phyloP scores from a whole-genome alignment of 2,329 filamentous ascomycete genomes.

The Microdochium nivale region DNA sequence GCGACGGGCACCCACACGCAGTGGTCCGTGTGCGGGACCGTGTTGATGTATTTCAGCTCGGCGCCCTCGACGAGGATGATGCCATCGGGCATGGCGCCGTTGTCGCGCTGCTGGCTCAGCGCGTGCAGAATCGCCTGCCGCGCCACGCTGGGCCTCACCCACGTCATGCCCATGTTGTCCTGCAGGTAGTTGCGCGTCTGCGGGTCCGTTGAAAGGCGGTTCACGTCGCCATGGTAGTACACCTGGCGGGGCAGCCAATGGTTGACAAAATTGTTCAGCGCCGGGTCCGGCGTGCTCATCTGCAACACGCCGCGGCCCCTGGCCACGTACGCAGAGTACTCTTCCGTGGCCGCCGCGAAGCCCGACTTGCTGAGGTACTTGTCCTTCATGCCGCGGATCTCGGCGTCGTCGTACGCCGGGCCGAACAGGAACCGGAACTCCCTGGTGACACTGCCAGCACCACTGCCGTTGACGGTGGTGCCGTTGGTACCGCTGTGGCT shows the following conservation, averaged over 20 bases:
- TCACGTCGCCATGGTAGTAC: constrained; percentile 51
- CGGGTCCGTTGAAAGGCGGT: constrained; percentile 48
- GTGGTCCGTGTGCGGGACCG: constrained; percentile 51
- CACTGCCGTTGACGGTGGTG: background rate
- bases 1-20: constrained; percentile 49
- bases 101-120: constrained; percentile 42
- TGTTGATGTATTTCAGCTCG: constrained; percentile 52
- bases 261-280: constrained; percentile 49
- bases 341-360: constrained; percentile 33
- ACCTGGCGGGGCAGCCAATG: constrained; percentile 49
- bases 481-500: background rate
- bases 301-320: constrained; percentile 38
- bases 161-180: constrained; percentile 54
- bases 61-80: constrained; percentile 44
- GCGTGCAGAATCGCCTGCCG: constrained; percentile 39
- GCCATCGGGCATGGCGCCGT: constrained; percentile 49
- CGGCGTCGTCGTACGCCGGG: constrained; percentile 41
- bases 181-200: constrained; percentile 52
- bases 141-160: constrained; percentile 40
- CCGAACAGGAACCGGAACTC: constrained; percentile 48
- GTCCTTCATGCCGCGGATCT: constrained; percentile 33
- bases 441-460: constrained; percentile 20
- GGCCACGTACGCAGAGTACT: constrained; percentile 43
- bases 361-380: constrained; percentile 40
- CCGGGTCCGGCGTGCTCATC: constrained; percentile 45